phyloP scores from a whole-genome alignment of 2,329 filamentous ascomycete species.

The Fusarium nematophilum region DNA sequence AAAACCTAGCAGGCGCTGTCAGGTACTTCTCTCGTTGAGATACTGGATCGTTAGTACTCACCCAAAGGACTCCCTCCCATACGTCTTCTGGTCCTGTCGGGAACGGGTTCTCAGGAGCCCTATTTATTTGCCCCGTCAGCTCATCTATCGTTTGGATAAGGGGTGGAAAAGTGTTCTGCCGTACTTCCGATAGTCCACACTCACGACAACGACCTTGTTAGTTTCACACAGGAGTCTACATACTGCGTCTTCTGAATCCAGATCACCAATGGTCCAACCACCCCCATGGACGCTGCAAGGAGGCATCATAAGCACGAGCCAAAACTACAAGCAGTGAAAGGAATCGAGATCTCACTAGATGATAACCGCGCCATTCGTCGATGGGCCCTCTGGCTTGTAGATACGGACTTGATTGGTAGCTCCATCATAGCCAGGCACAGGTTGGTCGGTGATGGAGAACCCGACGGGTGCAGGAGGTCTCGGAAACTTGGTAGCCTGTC shows the following conservation, averaged over 20 bases:
- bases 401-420: background rate
- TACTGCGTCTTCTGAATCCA: background rate
- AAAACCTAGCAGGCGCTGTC: no score
- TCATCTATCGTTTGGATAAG: no score
- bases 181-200: slow-evolving; percentile 2
- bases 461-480: no score
- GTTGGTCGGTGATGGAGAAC: background rate
- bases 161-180: no score
- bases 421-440: background rate
- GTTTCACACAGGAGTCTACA: slow-evolving; percentile 3
- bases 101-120: background rate
- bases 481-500: no score
- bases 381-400: background rate
- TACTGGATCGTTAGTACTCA: no score
- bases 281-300: background rate
- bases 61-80: background rate
- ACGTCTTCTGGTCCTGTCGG: background rate
- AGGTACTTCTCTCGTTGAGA: no score
- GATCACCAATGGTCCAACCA: background rate
- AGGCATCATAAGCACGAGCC: background rate
- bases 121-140: no score
- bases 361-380: background rate
- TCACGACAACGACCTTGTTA: background rate
- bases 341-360: background rate
- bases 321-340: background rate